Evolutionary conservation across 495 filamentous ascomycete species (phyloP).

Genomic region (Choiromyces venosus): DNA sequence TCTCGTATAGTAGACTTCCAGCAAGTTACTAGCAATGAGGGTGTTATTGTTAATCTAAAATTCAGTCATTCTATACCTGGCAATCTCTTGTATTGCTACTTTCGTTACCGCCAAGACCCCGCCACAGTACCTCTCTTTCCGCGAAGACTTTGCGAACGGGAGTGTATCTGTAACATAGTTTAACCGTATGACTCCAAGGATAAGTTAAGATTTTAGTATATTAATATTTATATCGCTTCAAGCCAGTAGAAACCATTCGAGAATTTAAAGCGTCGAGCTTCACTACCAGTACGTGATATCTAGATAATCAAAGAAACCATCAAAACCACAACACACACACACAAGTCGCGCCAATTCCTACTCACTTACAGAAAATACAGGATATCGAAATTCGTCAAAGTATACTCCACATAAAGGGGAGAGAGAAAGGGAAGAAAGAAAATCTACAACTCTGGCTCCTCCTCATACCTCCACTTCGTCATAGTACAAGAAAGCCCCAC

Average conservation of each 20-base stretch:
- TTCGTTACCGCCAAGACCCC: no score
- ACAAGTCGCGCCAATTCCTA: not conserved
- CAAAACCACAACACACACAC: not conserved
- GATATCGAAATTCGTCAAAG: not conserved
- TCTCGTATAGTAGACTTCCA: no score
- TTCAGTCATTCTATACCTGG: no score
- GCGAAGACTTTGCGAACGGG: no score
- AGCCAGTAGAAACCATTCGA: not conserved
- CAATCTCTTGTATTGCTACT: no score
- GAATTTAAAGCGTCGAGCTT: not conserved
- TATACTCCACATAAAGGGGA: not conserved
- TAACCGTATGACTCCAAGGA: no score
- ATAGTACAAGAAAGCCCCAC: slow-evolving; percentile 25
- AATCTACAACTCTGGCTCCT: slow-evolving; percentile 34
- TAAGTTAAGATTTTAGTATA: no score
- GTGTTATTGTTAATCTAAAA: no score
- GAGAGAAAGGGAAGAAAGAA: not conserved
- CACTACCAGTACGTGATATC: not conserved
- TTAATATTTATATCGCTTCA: no score
- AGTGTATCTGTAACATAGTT: no score
- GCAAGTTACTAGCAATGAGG: no score
- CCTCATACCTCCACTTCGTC: slow-evolving; percentile 27
- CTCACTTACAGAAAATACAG: not conserved
- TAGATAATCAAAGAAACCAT: not conserved
- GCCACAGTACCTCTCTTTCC: no score